Evolutionary conservation across 352 stramenopile species (phyloP).

Genomic region (Globisporangium polare): DNA sequence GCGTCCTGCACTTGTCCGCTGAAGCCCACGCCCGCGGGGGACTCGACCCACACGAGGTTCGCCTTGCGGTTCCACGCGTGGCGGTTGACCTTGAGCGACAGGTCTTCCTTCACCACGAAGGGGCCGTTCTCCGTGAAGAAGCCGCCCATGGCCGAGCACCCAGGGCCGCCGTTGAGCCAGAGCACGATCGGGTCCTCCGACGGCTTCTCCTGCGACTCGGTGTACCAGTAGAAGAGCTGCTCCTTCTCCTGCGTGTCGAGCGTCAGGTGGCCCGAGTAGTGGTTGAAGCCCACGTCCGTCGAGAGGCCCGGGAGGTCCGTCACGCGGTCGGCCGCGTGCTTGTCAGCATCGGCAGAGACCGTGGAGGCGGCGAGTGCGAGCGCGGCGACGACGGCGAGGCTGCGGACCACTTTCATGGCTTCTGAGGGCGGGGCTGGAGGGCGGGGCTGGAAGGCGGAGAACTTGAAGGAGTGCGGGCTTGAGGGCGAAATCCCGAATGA

Average conservation of each 20-base stretch:
- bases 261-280: conserved; percentile 61
- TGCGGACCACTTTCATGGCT: conserved; percentile 38
- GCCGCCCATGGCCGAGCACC: conserved; percentile 70
- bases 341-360: conserved; percentile 11
- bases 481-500: conserved; percentile 3
- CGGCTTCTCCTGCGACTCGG: conserved; percentile 56
- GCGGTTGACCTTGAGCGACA: conserved; percentile 57
- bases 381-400: conserved; percentile 25
- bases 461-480: not conserved
- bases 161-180: conserved; percentile 79
- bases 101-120: conserved; percentile 56
- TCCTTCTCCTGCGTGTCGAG: conserved; percentile 46
- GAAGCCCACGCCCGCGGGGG: conserved; percentile 70
- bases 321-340: conserved; percentile 50
- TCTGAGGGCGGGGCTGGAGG: not conserved
- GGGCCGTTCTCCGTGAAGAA: conserved; percentile 74
- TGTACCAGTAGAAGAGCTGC: conserved; percentile 81
- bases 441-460: not conserved
- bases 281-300: conserved; percentile 48
- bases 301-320: conserved; percentile 44
- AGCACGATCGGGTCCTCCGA: conserved; percentile 67
- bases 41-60: conserved; percentile 80
- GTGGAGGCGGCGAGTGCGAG: conserved; percentile 20
- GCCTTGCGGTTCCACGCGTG: conserved; percentile 79
- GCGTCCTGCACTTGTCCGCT: conserved; percentile 48